Conservation (phyloP, 371 early-diverging fungal species). For the Mortierella sp. region DNA sequence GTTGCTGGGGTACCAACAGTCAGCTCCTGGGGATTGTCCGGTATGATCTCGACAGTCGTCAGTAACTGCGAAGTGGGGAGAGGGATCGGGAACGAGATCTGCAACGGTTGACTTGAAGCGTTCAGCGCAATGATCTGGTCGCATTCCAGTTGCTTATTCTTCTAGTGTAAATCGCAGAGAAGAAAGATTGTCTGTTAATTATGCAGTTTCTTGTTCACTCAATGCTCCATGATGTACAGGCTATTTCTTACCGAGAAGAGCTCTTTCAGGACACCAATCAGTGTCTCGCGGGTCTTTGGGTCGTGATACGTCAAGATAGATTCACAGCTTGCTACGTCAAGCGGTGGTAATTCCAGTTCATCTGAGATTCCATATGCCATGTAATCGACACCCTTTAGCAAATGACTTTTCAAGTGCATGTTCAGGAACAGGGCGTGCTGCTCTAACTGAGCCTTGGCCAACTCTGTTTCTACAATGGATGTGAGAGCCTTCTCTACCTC, state of each 20-base stretch:
- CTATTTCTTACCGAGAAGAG: constrained; percentile 31
- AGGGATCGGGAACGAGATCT: constrained; percentile 63
- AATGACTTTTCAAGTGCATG: constrained; percentile 62
- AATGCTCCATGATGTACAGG: background rate
- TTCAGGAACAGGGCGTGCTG: constrained; percentile 67
- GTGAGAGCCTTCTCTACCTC: constrained; percentile 74
- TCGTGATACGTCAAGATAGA: constrained; percentile 66
- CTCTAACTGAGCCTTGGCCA: constrained; percentile 56
- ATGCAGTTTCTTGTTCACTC: background rate
- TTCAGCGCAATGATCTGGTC: constrained; percentile 39
- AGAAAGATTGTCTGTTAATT: too few relatives aligned
- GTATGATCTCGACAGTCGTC: constrained; percentile 68
- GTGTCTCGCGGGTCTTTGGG: constrained; percentile 43
- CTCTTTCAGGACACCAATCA: constrained; percentile 39
- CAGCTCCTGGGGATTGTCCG: constrained; percentile 57
- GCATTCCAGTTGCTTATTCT: constrained; percentile 37
- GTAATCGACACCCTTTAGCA: constrained; percentile 66
- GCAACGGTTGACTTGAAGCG: constrained; percentile 21
- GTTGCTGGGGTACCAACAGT: constrained; percentile 67
- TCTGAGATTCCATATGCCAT: constrained; percentile 71
- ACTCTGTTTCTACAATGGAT: constrained; percentile 56
- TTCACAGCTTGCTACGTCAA: constrained; percentile 68
- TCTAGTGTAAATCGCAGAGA: constrained; percentile 6
- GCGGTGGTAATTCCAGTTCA: constrained; percentile 66
- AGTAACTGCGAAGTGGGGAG: constrained; percentile 53